Evolutionary conservation across 257 asterid species (phyloP).

Genomic region (Anisodus acutangulus): DNA sequence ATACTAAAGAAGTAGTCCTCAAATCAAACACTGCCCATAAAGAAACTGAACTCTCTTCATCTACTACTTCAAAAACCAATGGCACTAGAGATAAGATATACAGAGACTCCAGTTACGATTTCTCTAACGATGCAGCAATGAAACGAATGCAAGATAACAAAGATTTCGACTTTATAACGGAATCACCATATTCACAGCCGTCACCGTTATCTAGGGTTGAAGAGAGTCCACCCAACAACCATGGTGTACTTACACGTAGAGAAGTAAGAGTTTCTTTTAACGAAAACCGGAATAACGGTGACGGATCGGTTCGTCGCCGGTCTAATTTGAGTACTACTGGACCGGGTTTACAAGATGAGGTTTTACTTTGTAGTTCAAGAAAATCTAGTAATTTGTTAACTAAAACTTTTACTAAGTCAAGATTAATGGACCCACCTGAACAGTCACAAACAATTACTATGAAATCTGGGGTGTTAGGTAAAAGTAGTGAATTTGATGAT

Average conservation of each 20-base stretch:
- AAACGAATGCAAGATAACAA: constrained; percentile 30
- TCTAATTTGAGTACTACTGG: constrained; percentile 48
- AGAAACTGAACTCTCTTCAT: constrained; percentile 24
- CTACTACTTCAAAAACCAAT: background rate
- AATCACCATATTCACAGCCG: constrained; percentile 46
- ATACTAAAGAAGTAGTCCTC: constrained; percentile 32
- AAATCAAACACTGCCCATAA: constrained; percentile 27
- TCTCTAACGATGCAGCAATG: constrained; percentile 49
- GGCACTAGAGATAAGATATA: constrained; percentile 29
- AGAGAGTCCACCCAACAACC: constrained; percentile 49
- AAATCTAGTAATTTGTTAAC: constrained; percentile 53
- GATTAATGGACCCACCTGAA: constrained; percentile 70
- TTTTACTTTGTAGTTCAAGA: constrained; percentile 58
- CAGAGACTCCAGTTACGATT: constrained; percentile 58
- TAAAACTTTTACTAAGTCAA: constrained; percentile 55
- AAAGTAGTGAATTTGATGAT: constrained; percentile 62
- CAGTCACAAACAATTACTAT: constrained; percentile 40
- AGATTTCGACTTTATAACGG: constrained; percentile 54
- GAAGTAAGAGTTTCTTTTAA: constrained; percentile 61
- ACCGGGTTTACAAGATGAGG: constrained; percentile 54
- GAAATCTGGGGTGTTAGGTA: constrained; percentile 60
- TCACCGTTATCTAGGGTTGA: constrained; percentile 55
- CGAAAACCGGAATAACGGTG: constrained; percentile 24
- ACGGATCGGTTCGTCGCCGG: constrained; percentile 51
- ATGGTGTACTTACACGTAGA: constrained; percentile 46